Conservation (phyloP, 2,329 filamentous ascomycete genomes). For the Diaporthe ilicicola region DNA sequence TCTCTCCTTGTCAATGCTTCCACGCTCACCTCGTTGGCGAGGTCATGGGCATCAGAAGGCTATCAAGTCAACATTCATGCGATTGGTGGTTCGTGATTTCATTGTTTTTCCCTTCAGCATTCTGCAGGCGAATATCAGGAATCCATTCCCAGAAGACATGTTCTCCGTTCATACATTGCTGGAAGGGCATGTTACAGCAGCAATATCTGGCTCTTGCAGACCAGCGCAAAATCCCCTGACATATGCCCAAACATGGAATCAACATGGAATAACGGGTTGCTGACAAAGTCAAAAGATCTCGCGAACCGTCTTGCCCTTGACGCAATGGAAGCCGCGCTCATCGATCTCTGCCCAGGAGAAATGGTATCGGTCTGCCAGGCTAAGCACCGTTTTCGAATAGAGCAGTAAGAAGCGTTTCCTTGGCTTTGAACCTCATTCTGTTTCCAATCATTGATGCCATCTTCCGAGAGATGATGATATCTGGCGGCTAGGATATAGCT, state of each 20-base stretch:
- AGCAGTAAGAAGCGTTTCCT: slow-evolving; percentile 54
- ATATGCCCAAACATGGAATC: not conserved
- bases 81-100: slow-evolving; percentile 56
- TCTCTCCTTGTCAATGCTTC: slow-evolving; percentile 73
- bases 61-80: slow-evolving; percentile 79
- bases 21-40: slow-evolving; percentile 61
- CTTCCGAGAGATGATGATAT: too few relatives aligned
- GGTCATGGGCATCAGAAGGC: slow-evolving; percentile 65
- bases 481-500: too few relatives aligned
- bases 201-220: not conserved
- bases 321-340: slow-evolving; percentile 66
- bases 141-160: not conserved
- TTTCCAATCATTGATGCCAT: not conserved
- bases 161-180: not conserved
- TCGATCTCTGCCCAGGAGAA: slow-evolving; percentile 57
- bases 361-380: slow-evolving; percentile 59
- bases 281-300: slow-evolving; percentile 53
- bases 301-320: slow-evolving; percentile 73
- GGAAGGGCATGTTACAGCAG: not conserved
- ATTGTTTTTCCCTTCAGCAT: not conserved
- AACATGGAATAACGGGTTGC: not conserved
- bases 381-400: slow-evolving; percentile 70
- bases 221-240: too few relatives aligned
- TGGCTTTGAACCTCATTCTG: not conserved
- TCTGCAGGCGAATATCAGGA: not conserved